Evolutionary conservation across 305 asterid genomes (phyloP).

Genomic region (Solanum hybrid): DNA sequence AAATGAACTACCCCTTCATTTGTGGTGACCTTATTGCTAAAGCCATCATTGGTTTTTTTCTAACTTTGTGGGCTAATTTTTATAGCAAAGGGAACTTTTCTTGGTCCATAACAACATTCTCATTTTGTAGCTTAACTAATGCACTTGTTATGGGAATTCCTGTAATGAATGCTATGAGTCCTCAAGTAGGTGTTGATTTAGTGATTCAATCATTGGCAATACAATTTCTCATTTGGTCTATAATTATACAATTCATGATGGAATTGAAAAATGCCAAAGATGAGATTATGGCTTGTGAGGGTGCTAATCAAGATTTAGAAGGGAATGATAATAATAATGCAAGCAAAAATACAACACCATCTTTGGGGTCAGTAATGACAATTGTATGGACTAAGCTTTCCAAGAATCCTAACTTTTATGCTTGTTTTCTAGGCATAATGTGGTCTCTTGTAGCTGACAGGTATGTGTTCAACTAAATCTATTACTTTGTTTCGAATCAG

Average conservation of each 20-base stretch:
- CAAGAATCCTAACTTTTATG: slow-evolving; percentile 50
- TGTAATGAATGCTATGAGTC: slow-evolving; percentile 54
- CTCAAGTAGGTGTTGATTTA: slow-evolving; percentile 35
- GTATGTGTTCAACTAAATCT: slow-evolving; percentile 12
- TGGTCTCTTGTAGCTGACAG: slow-evolving; percentile 65
- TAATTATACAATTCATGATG: slow-evolving; percentile 34
- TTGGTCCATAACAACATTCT: slow-evolving; percentile 55
- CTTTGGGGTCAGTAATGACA: slow-evolving; percentile 20
- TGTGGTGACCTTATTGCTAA: slow-evolving; percentile 45
- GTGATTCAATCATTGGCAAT: slow-evolving; percentile 47
- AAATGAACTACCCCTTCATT: slow-evolving; percentile 42
- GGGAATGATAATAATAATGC: not conserved
- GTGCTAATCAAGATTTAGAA: not conserved
- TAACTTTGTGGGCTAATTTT: slow-evolving; percentile 42
- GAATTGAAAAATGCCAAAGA: slow-evolving; percentile 25
- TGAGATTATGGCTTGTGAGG: not conserved
- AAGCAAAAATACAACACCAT: not conserved
- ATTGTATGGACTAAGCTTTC: slow-evolving; percentile 35
- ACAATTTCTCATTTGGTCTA: slow-evolving; percentile 46
- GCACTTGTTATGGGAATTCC: slow-evolving; percentile 62
- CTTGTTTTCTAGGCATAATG: slow-evolving; percentile 43
- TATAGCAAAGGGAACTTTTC: slow-evolving; percentile 18
- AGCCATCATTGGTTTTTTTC: slow-evolving; percentile 12
- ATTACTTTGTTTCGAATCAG: not conserved
- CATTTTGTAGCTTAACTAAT: slow-evolving; percentile 43